A percentile compares a stretch with the other conserved stretches of the same genome.
phyloP scores from a whole-genome alignment of 345 rosid genomes.

The Noccaea bulbosa region DNA sequence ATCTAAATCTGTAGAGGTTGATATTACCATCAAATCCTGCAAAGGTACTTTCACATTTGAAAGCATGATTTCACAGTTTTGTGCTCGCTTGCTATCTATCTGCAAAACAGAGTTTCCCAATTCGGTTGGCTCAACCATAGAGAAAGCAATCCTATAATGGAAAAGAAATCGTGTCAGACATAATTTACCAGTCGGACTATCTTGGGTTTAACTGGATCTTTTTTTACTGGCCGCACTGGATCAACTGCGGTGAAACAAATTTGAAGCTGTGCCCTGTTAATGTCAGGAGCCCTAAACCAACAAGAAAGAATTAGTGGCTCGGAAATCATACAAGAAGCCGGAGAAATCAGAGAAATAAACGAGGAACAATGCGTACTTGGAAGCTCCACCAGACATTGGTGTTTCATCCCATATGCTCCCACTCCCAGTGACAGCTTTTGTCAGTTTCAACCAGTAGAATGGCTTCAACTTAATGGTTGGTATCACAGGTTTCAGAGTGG shows the following conservation, averaged over 20 bases:
- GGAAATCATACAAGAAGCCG: conserved; percentile 18
- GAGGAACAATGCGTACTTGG: conserved; percentile 60
- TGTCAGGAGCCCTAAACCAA: conserved; percentile 79
- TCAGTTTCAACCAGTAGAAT: conserved; percentile 91
- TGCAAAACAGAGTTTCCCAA: conserved; percentile 42
- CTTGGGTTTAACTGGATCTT: conserved; percentile 58
- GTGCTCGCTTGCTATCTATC: conserved; percentile 94
- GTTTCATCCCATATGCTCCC: conserved; percentile 99
- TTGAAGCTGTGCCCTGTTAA: conserved; percentile 93
- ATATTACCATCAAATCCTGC: conserved; percentile 79
- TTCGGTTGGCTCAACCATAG: conserved; percentile 13
- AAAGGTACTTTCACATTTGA: conserved; percentile 94
- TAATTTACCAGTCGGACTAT: conserved; percentile 87
- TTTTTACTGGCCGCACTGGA: conserved; percentile 58
- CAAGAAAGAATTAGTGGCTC: conserved; percentile 24
- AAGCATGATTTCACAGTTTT: conserved; percentile 98
- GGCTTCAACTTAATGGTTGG: conserved; percentile 92
- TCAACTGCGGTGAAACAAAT: conserved; percentile 78
- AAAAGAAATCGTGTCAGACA: not conserved
- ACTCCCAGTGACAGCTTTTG: conserved; percentile 68
- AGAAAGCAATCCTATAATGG: not conserved
- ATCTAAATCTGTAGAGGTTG: conserved; percentile 19
- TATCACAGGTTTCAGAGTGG: conserved; percentile 55
- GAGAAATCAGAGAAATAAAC: conserved; percentile 26
- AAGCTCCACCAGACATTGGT: conserved; percentile 78